Evolutionary conservation across 1,284 basidiomycete genomes (phyloP), one percentile per base, ranked within the genome.

Genomic region (Cryptococcus hybrid): DNA sequence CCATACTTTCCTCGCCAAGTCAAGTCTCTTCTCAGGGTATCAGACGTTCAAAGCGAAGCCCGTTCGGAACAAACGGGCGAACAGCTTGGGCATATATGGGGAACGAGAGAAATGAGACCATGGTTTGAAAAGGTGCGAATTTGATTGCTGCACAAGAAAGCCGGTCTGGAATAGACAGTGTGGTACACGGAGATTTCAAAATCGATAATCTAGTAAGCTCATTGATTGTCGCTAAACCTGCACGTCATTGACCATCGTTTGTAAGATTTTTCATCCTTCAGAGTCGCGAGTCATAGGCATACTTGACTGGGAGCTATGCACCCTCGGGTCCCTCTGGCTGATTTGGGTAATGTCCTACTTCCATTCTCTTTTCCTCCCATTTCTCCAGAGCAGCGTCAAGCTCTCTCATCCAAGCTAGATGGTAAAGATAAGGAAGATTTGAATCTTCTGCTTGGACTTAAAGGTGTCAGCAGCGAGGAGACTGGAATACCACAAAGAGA

Each of bases 221-320:
- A 30, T 30, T 30, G 4, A 30, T 30, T 30, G 30, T 30, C 30
- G 30, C 30, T 4, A 30, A 30, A 3, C 30, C 30, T 30, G 4
- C 4, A 30, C 7, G 12, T 9, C 24, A n/a, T 5, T 8, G 37
- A 12, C 43, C 50, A 47, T 44, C n/a, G 18, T 34, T 12, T 38
- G 13, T n/a, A 48, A 71, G 67, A 85, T 98, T 60, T 98, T 93
- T 78, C 93, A 97, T 71, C 89, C 90, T 0, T 92, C 88, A 2
- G 88, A 96, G 77, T 90, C 93, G 58, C 81, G 85, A 47, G 92
- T 98, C 1, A 93, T 98, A 67, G 94, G 91, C 2, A 92, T 98
- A 46, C 79, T 98, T 50, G 94, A 98, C 74, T 98, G 94, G 94
- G 94, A 98, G 73, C 80, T 98, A 42, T 94, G 90, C 68, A 98